These are phyloP conservation scores for Styphnolobium japonicum DNA, from an alignment of 306 rosid genomes.

Conservation along the genomic window DNA sequence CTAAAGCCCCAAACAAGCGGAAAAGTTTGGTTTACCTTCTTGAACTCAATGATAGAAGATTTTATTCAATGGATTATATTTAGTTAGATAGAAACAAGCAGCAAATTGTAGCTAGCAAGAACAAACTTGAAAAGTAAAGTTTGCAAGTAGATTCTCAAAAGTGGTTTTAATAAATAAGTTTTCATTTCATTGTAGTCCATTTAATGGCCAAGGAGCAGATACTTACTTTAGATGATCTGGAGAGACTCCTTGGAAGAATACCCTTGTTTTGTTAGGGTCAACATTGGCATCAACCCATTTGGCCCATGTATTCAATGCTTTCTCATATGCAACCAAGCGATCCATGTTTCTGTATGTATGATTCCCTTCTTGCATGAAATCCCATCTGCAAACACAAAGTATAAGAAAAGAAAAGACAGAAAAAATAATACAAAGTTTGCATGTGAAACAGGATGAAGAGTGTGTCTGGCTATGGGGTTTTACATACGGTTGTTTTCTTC, in stretches of 20 bases:
- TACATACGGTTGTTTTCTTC: slow-evolving; percentile 50
- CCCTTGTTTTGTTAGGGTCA: slow-evolving; percentile 42
- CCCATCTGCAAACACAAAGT: slow-evolving; percentile 55
- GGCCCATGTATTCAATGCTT: slow-evolving; percentile 75
- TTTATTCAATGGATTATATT: not conserved
- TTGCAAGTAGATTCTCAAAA: not conserved
- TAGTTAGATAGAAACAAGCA: not conserved
- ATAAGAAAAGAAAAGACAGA: not conserved
- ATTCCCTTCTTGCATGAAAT: slow-evolving; percentile 51
- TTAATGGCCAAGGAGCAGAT: not conserved
- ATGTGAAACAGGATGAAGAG: not conserved
- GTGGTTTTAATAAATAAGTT: not conserved
- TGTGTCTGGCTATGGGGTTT: not conserved
- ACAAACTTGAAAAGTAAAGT: not conserved
- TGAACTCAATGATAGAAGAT: not conserved
- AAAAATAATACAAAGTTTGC: not conserved
- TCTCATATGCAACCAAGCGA: slow-evolving; percentile 69
- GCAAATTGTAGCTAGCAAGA: not conserved
- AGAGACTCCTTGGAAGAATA: slow-evolving; percentile 80
- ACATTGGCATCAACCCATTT: slow-evolving; percentile 58
- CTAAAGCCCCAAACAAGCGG: not conserved
- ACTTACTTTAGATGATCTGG: slow-evolving; percentile 69
- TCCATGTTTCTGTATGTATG: slow-evolving; percentile 47
- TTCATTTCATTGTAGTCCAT: not conserved
- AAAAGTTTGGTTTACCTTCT: not conserved